These are phyloP conservation scores for Candida succiphila DNA, from an alignment of 805 yeast species.

Conservation along the genomic window DNA sequence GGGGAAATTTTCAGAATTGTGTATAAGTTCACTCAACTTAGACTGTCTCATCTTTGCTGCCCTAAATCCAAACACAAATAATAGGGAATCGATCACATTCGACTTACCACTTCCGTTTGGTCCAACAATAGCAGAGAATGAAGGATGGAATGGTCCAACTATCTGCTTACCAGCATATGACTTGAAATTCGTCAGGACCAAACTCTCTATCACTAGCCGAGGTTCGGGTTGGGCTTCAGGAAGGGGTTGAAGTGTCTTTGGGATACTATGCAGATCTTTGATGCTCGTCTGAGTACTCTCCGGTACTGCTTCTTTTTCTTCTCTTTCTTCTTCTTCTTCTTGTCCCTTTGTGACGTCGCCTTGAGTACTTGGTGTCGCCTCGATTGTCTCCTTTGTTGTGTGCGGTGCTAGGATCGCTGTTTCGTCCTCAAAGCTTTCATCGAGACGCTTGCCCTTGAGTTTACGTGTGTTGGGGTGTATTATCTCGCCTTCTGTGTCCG, in stretches of 20 bases:
- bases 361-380: no score
- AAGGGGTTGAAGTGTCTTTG: no score
- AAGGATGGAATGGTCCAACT: conserved; percentile 90
- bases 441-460: no score
- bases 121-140: conserved; percentile 95
- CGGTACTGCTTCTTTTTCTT: no score
- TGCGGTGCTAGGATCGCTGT: no score
- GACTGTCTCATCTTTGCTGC: conserved; percentile 97
- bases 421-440: no score
- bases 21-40: conserved; percentile 85
- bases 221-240: conserved; percentile 8
- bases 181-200: conserved; percentile 79
- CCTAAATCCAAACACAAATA: conserved; percentile 95
- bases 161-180: conserved; percentile 91
- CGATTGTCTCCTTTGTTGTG: not conserved
- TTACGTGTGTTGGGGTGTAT: no score
- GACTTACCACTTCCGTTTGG: conserved; percentile 98
- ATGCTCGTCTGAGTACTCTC: no score
- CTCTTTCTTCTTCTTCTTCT: no score
- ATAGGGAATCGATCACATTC: conserved; percentile 94
- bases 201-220: conserved; percentile 64
- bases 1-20: conserved; percentile 71
- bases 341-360: no score
- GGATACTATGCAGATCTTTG: not conserved
- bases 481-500: no score